Base-by-base conservation (phyloP, 1,284 basidiomycete genomes). In the Heterobasidion parviporum region DNA sequence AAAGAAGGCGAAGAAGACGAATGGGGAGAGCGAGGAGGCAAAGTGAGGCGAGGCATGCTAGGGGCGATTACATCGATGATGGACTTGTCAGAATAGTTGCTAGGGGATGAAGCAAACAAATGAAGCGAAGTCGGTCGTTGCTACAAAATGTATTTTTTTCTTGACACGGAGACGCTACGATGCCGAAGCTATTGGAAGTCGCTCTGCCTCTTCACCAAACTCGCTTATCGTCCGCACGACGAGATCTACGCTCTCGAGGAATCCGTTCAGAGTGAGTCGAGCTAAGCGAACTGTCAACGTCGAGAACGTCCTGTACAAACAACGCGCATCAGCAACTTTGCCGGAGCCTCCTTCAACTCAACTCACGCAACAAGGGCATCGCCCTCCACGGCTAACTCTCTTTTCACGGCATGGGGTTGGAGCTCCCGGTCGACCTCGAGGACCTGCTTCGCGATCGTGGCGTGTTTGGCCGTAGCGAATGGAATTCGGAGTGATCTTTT, bases 361-460 rank as follows among this genome's bases (percentile, higher is more conserved):
- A 64, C 70, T 48, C 68, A 94, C 92, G 85, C 89, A 36, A 89
- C 74, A 18, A 94, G 75, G 4, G 79, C 73, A 53, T 83, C 73
- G 34, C 76, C 83, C 47, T 91, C 82, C 0, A 90, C 80, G 4
- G 68, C 68, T 45, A 94, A 68, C n/a, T 70, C 76, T 55, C 90
- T 77, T 64, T 85, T 83, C 33, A 94, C 92, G 4, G 85, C 82
- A 44, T 86, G 79, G 2, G 83, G 82, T 63, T 94, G 91, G 45
- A 93, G 75, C 67, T 94, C 92, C 20, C 76, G 72, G 70, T 96
- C 92, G 35, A 95, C 93, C 59, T 90, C 84, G 63, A 96, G 87
- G 54, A 83, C 84, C 66, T 85, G 81, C 64, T 85, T 87, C 32
- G 88, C 90, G 59, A 93, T 88, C 50, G 70, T 65, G 7, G 93